Evolutionary conservation across 768 basidiomycete species (phyloP).

Genomic region (Suillus weaverae): DNA sequence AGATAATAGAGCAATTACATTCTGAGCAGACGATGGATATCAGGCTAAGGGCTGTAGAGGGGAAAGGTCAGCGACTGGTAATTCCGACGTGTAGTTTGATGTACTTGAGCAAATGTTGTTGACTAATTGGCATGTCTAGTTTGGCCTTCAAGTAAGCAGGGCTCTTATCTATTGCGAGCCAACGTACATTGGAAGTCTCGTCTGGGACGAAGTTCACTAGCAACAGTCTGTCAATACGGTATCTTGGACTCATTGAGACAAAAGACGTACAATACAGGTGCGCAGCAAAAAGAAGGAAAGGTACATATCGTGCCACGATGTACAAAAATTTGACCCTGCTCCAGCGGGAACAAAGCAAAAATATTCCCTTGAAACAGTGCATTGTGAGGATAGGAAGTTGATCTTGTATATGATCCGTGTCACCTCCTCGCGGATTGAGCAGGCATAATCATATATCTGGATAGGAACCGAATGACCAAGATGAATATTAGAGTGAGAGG

Average conservation of each 20-base stretch:
- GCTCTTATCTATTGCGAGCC: too few relatives aligned
- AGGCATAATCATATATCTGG: constrained; percentile 7
- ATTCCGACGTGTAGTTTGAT: background rate
- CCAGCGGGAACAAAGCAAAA: constrained; percentile 4
- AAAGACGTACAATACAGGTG: constrained; percentile 7
- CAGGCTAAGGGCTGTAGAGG: background rate
- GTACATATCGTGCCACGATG: constrained; percentile 5
- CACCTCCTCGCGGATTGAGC: constrained; percentile 4
- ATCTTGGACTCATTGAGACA: background rate
- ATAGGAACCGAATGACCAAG: background rate
- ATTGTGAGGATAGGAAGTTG: background rate
- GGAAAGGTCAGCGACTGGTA: background rate
- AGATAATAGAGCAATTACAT: background rate
- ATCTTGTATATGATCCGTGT: background rate
- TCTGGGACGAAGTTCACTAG: background rate
- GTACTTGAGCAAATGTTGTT: constrained; percentile 6
- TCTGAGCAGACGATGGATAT: constrained; percentile 8
- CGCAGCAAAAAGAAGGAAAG: constrained; percentile 5
- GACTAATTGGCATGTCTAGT: constrained; percentile 4
- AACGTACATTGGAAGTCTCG: background rate
- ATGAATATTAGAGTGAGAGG: background rate
- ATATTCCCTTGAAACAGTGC: background rate
- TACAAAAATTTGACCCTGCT: constrained; percentile 2
- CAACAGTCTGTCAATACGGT: background rate
- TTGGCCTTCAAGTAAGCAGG: background rate